Evolutionary conservation across 768 basidiomycete genomes (phyloP), one percentile per base, ranked within the genome.

Genomic region (Mycena vulgaris): DNA sequence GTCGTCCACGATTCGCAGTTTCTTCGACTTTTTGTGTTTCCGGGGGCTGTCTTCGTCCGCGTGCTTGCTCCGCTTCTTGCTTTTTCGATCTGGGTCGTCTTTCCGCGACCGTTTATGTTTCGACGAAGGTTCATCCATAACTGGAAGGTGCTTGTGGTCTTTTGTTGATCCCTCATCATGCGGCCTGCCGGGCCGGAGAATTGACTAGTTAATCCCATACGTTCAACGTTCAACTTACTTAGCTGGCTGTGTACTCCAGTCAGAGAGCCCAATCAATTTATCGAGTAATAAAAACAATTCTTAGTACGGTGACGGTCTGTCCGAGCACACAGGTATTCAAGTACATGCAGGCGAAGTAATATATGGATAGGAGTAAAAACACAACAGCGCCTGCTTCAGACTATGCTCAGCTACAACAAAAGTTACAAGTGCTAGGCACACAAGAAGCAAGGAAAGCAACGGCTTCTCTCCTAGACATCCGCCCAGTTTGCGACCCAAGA

Each of bases 401-500:
- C 53, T 64, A 53, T 39, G 23, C 61, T 69, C 56, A n/a, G 63
- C 63, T 64, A 70, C 64, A 70, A 70, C 30, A 48, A 45, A 28
- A 37, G 35, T 51, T 63, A 71, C 65, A 71, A 62, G 40, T 62
- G 65, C 47, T 39, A 45, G 37, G 14, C 47, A 51, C 69, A 66
- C 59, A 35, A 35, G 39, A 35, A 23, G 39, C 56, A 37, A 52
- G 9, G 27, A 37, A 48, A 37, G n/a, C 51, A 25, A 45, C 53
- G 35, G 21, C 49, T 23, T 52, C 35, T 33, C 47, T 69, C 56
- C 57, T 73, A 73, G 39, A 73, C 81, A 79, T 91, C 89, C 64
- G 90, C 90, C 90, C 90, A 91, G 70, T 77, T 75, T 35, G 90
- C 90, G 70, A 94, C 95, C 95, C 97, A 98, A 70, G 96, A 97